These are phyloP conservation scores for Pseudoscleropodium purum DNA, from an alignment of 225 moss, liverwort and hornwort genomes.

Conservation along the genomic window DNA sequence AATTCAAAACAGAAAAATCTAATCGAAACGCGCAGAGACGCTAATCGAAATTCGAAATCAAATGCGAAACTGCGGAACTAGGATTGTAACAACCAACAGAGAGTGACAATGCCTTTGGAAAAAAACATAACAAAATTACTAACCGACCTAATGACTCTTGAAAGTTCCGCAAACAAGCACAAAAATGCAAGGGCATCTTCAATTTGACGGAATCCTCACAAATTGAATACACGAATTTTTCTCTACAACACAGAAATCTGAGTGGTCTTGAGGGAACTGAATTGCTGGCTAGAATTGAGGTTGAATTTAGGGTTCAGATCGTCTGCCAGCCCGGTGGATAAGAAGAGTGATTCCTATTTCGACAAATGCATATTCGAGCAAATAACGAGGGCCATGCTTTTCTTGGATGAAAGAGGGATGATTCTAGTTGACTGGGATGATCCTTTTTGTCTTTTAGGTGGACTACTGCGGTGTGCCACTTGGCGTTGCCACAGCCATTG, in stretches of 20 bases:
- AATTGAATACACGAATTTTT: neutral
- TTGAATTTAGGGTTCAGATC: constrained; percentile 2
- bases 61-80: neutral
- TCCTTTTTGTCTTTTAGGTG: too few species aligned
- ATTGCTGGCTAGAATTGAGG: neutral
- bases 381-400: constrained; percentile 8
- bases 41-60: neutral
- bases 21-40: neutral
- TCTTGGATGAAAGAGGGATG: neutral
- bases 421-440: neutral
- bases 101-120: neutral
- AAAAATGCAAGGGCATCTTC: neutral
- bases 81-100: neutral
- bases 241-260: neutral
- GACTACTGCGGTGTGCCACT: too few species aligned
- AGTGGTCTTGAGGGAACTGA: neutral
- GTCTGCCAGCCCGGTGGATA: neutral
- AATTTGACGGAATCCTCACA: neutral
- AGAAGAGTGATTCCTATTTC: neutral
- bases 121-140: neutral
- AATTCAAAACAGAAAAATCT: neutral
- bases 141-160: neutral
- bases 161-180: neutral
- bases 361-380: neutral
- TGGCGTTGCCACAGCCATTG: too few species aligned